phyloP scores from a whole-genome alignment of 2,329 filamentous ascomycete species.

The Sporothrix sp. region DNA sequence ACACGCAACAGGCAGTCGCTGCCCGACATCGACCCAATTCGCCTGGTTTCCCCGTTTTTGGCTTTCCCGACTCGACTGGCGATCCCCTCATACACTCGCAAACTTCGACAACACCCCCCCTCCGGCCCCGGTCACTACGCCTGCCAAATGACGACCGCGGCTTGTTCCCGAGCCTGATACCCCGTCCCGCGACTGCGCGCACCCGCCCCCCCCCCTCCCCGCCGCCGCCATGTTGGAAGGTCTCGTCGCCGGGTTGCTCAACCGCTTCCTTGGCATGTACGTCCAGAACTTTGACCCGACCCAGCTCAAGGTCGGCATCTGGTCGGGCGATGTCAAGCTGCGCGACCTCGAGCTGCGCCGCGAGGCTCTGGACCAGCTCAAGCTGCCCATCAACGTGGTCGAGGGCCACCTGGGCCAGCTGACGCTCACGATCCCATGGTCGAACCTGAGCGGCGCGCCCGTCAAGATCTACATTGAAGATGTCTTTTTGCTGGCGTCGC shows the following conservation, averaged over 20 bases:
- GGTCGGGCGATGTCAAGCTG: conserved; percentile 96
- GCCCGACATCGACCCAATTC: not conserved
- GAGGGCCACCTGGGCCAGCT: conserved; percentile 90
- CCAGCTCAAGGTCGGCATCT: conserved; percentile 97
- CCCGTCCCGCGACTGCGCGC: not conserved
- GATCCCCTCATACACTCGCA: too few species aligned
- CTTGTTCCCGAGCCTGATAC: not conserved
- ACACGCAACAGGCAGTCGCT: not conserved
- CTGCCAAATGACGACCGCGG: conserved; percentile 6
- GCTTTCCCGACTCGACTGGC: too few species aligned
- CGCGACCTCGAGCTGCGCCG: conserved; percentile 83
- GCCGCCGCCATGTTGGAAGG: conserved; percentile 81
- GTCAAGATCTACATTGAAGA: conserved; percentile 94
- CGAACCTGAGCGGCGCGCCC: conserved; percentile 86
- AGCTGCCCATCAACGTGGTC: conserved; percentile 90
- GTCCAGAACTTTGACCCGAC: conserved; percentile 98
- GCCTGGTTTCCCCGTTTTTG: not conserved
- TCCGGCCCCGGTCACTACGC: not conserved
- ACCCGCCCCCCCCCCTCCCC: conserved; percentile 16
- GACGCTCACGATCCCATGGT: conserved; percentile 92
- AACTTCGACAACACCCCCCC: not conserved
- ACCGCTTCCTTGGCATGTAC: conserved; percentile 99
- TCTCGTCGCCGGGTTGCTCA: conserved; percentile 90
- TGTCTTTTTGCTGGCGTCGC: conserved; percentile 89
- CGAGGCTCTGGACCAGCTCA: conserved; percentile 94